Evolutionary conservation across 78 protist genomes (phyloP), one percentile per base, ranked within the genome.

Genomic region (Trichosphaerium sp.): DNA sequence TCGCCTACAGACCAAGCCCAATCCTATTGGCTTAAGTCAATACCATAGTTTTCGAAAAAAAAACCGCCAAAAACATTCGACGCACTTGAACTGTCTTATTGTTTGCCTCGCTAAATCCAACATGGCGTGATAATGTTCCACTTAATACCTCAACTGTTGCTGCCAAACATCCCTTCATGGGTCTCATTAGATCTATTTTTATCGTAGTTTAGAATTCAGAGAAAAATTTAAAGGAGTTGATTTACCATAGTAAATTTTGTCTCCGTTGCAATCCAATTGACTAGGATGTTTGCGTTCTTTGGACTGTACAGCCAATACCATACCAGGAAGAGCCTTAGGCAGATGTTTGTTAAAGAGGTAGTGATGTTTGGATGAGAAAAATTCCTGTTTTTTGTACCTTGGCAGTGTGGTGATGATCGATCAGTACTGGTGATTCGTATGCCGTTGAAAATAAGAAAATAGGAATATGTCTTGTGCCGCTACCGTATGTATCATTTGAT

Each of bases 1-100:
- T 74, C 71, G 48, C 80, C 80, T 4, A 74, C 71, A 6, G 64
- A 39, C 70, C 70, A 74, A 23, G 65, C 75, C 80, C 80, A 74
- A 15, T 63, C 42, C 1, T 59, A 37, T 7, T 59, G n/a, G n/a
- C n/a, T n/a, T n/a, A n/a, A n/a, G n/a, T n/a, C n/a, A n/a, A n/a
- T n/a, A n/a, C n/a, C n/a, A n/a, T n/a, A n/a, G n/a, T n/a, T n/a
- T n/a, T n/a, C n/a, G n/a, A n/a, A n/a, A n/a, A n/a, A n/a, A n/a
- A n/a, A n/a, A n/a, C n/a, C n/a, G n/a, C n/a, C n/a, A n/a, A n/a
- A n/a, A n/a, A n/a, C n/a, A n/a, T n/a, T n/a, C n/a, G n/a, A n/a
- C n/a, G n/a, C n/a, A n/a, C n/a, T n/a, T n/a, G n/a, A n/a, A n/a
- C 44, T 2, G 71, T 61, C 1, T 49, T 7, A 35, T 35, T 21